Evolutionary conservation across 1,284 basidiomycete species (phyloP), one percentile per base, ranked within the genome.

Genomic region (Moesziomyces sp.): DNA sequence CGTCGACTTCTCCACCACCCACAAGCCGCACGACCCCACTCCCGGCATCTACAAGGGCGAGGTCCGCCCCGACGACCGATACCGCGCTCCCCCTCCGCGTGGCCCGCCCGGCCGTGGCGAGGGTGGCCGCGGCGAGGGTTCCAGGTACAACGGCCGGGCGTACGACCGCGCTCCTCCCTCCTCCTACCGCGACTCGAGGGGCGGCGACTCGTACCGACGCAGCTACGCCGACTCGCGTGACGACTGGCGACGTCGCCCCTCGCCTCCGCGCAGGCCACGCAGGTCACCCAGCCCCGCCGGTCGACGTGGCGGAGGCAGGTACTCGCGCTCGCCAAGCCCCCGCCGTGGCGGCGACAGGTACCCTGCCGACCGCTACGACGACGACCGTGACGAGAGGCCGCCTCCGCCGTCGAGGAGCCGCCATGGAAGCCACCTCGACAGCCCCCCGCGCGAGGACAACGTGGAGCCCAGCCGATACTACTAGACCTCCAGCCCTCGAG

Each of bases 1-100:
- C 58, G 96, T 99, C 51, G 96, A 99, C 85, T 99, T 92, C 84
- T 97, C 94, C 1, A 92, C 96, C 45, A 99, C 97, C 5, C 90
- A 92, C 72, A 90, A 92, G 57, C 92, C 96, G 26, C 96, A 99
- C 86, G 91, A 92, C 16, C 93, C 97, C 11, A 99, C 96, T 16
- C 96, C 97, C 5, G 96, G 96, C 71, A 93, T 97, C 86, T 99
- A 99, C 86, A 74, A 80, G 54, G 82, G 82, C 45, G 75, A 78
- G 52, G 64, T 78, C 4, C 71, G 80, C 5, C 68, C 68, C 0
- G 80, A 81, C 44, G 80, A 82, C 56, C 74, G 79, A 28, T 52
- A 62, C 45, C 60, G 58, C 21, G 59, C 56, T 5, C 58, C 58
- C 18, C 28, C 60, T 1, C 11, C 45, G 16, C 50, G 58, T 28